phyloP scores from a whole-genome alignment of 1,284 basidiomycete species.

The Trametes versicolor region DNA sequence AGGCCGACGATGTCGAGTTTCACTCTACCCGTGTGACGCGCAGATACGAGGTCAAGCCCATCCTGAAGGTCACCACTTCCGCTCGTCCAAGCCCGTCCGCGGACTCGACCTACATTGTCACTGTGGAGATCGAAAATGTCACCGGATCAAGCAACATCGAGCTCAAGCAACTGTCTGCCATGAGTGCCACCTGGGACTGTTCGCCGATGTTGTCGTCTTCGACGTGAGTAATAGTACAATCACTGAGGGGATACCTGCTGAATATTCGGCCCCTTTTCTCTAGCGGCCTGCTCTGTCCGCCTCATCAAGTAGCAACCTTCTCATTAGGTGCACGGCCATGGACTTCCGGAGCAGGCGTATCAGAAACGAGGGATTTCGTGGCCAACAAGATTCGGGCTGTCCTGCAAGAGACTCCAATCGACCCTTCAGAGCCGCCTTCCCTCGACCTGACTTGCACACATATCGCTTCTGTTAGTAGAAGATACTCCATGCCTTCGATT shows the following conservation, averaged over 20 bases:
- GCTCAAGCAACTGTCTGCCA: constrained; percentile 63
- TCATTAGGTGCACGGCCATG: constrained; percentile 55
- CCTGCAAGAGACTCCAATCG: constrained; percentile 58
- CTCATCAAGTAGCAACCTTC: constrained; percentile 60
- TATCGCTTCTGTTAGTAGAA: constrained; percentile 51
- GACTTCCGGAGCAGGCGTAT: constrained; percentile 49
- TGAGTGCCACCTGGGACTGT: constrained; percentile 75
- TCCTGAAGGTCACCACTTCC: constrained; percentile 60
- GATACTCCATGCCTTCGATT: not conserved
- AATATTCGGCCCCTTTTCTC: not conserved
- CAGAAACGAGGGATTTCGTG: constrained; percentile 61
- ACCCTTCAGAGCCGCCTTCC: constrained; percentile 60
- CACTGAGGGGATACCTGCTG: not conserved
- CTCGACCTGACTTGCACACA: constrained; percentile 63
- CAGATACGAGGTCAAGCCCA: constrained; percentile 64
- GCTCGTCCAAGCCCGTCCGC: constrained; percentile 58
- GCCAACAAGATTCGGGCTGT: constrained; percentile 59
- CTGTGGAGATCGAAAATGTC: constrained; percentile 66
- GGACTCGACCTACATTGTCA: constrained; percentile 64
- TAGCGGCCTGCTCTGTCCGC: constrained; percentile 54
- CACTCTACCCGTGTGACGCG: constrained; percentile 65
- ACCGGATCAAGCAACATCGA: constrained; percentile 52
- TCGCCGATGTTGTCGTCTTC: constrained; percentile 45
- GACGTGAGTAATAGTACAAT: constrained; percentile 51
- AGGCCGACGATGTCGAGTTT: constrained; percentile 61